Percentiles rank a stretch among this genome's conserved stretches.
Conservation (phyloP, 257 asterid species). For the Coffea eugenioides region DNA sequence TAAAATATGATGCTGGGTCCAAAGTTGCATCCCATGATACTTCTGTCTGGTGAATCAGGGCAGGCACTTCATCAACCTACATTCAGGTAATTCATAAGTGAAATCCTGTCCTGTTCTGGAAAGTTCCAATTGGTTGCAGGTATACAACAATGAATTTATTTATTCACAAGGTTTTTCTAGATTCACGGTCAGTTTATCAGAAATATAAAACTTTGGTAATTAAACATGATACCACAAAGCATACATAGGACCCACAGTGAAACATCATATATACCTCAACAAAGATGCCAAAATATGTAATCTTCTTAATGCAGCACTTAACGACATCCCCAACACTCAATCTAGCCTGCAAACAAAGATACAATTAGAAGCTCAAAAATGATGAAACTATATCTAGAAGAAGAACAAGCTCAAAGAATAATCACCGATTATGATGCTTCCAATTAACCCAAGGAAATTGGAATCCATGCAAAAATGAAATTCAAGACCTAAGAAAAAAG, state of each 20-base stretch:
- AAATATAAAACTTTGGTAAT: constrained; percentile 10
- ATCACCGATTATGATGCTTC: not conserved
- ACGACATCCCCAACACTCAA: constrained; percentile 83
- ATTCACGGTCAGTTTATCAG: not conserved
- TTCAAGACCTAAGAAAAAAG: not conserved
- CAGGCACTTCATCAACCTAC: constrained; percentile 93
- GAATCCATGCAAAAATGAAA: not conserved
- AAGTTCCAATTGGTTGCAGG: constrained; percentile 1
- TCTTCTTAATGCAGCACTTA: constrained; percentile 82
- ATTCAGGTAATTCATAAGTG: constrained; percentile 13
- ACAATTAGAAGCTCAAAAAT: constrained; percentile 3
- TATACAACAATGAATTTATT: not conserved
- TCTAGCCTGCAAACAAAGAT: constrained; percentile 52
- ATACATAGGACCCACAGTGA: not conserved
- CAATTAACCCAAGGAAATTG: not conserved
- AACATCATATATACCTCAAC: constrained; percentile 65
- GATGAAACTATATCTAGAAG: constrained; percentile 4
- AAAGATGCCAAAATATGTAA: constrained; percentile 85
- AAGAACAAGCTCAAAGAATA: constrained; percentile 12
- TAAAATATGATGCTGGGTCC: constrained; percentile 75
- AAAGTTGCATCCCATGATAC: constrained; percentile 95
- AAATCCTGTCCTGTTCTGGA: not conserved
- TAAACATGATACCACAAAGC: constrained; percentile 1
- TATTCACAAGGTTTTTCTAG: not conserved
- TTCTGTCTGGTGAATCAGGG: constrained; percentile 89